phyloP scores from a whole-genome alignment of 1,284 basidiomycete genomes.

The Cryptococcus hybrid region DNA sequence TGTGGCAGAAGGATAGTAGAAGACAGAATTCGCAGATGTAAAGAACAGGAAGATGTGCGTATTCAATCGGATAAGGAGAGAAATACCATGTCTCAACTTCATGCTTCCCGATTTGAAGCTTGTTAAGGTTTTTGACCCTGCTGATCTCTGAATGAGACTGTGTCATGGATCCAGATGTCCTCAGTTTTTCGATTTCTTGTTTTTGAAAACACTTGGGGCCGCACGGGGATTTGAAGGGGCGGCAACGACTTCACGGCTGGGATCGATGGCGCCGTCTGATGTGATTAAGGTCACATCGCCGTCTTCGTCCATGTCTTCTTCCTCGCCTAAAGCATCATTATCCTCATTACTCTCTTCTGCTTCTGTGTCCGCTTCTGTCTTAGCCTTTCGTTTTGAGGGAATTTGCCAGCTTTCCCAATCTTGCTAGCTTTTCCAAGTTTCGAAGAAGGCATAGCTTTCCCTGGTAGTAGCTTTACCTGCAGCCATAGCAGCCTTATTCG shows the following conservation, averaged over 20 bases:
- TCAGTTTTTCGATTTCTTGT: conserved; percentile 96
- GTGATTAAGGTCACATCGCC: conserved; percentile 57
- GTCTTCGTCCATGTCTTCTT: conserved; percentile 60
- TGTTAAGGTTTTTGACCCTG: conserved; percentile 97
- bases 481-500: conserved; percentile 60
- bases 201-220: conserved; percentile 79
- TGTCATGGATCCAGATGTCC: conserved; percentile 98
- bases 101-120: conserved; percentile 91
- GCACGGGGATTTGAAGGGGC: conserved; percentile 48
- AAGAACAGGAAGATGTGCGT: conserved; percentile 88
- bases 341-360: conserved; percentile 45
- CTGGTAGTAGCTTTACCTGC: conserved; percentile 15
- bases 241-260: conserved; percentile 50
- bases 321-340: conserved; percentile 53
- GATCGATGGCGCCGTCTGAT: conserved; percentile 50
- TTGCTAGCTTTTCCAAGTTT: conserved; percentile 20
- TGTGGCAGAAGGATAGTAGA: conserved; percentile 78
- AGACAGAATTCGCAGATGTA: conserved; percentile 99
- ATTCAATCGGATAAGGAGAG: conserved; percentile 97
- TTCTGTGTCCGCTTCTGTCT: conserved; percentile 51
- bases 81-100: conserved; percentile 99
- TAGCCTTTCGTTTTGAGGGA: conserved; percentile 56
- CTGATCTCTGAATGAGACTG: conserved; percentile 97
- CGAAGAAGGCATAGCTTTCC: neutral
- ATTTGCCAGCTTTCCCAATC: conserved; percentile 40